phyloP scores from a whole-genome alignment of 352 stramenopile genomes.

The Thraustochytrium aureum region DNA sequence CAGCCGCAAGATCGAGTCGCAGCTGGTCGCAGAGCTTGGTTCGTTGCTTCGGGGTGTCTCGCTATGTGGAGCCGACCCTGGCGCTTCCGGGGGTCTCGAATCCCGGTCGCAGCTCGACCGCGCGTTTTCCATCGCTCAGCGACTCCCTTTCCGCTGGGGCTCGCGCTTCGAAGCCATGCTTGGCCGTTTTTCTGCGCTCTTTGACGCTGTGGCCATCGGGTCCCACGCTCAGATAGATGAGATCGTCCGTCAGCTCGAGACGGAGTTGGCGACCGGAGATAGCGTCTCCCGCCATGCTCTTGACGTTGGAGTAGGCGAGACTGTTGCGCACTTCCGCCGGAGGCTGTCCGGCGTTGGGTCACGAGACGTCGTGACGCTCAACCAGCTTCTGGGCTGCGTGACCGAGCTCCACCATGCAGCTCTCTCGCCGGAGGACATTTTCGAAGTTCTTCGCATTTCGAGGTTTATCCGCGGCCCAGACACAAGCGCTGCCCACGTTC shows the following conservation, averaged over 20 bases:
- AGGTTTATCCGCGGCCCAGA: background rate
- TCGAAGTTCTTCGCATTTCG: background rate
- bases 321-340: background rate
- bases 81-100: too few relatives aligned
- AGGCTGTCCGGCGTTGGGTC: background rate
- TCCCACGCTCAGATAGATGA: background rate
- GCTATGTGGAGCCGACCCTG: too few relatives aligned
- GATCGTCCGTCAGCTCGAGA: background rate
- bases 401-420: background rate
- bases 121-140: too few relatives aligned
- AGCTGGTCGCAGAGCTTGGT: background rate
- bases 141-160: slow-evolving; percentile 10
- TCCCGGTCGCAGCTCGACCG: too few relatives aligned
- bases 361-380: background rate
- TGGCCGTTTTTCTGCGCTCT: background rate
- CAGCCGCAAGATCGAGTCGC: background rate
- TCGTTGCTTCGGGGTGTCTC: slow-evolving; percentile 3
- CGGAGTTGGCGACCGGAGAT: background rate
- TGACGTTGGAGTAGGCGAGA: background rate
- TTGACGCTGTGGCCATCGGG: background rate
- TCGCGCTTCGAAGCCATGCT: slow-evolving; percentile 7
- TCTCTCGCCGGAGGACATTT: background rate
- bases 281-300: background rate
- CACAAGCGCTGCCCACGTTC: background rate
- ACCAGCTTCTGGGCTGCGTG: background rate